A percentile compares a stretch with the other conserved stretches of the same genome.
Evolutionary conservation across 2,329 filamentous ascomycete genomes (phyloP).

Genomic region (Graphium sp.): DNA sequence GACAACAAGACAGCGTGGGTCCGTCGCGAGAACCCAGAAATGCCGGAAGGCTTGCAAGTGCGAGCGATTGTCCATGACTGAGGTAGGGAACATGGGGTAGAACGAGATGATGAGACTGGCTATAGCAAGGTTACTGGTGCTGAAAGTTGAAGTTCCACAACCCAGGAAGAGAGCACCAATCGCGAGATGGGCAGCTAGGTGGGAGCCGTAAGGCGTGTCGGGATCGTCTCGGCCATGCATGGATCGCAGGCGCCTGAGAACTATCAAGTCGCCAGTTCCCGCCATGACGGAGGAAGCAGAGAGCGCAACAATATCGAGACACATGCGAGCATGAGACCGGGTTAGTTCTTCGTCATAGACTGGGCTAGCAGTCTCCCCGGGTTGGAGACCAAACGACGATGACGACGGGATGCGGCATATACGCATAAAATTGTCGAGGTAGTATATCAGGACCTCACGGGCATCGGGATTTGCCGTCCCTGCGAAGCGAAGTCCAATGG

Average conservation of each 20-base stretch:
- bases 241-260: conserved; percentile 71
- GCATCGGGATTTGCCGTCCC: conserved; percentile 55
- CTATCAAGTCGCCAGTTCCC: conserved; percentile 74
- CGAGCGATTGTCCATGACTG: conserved; percentile 82
- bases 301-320: conserved; percentile 73
- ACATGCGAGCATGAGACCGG: conserved; percentile 71
- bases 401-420: conserved; percentile 43
- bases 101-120: conserved; percentile 79
- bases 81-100: conserved; percentile 81
- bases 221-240: conserved; percentile 58
- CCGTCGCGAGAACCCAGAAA: conserved; percentile 88
- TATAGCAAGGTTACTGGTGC: conserved; percentile 73
- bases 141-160: conserved; percentile 82
- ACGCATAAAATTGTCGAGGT: conserved; percentile 74
- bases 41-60: conserved; percentile 94
- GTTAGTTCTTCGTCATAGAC: conserved; percentile 75
- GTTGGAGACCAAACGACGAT: conserved; percentile 6
- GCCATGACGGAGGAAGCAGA: conserved; percentile 85
- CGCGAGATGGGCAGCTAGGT: conserved; percentile 82
- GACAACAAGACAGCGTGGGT: conserved; percentile 74
- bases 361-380: conserved; percentile 10
- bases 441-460: conserved; percentile 66
- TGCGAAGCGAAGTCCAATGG: conserved; percentile 55
- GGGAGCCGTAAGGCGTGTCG: conserved; percentile 81
- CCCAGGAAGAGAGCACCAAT: conserved; percentile 83